Evolutionary conservation across 2,329 filamentous ascomycete genomes (phyloP).

Genomic region (Ceratocystis eucalypticola): DNA sequence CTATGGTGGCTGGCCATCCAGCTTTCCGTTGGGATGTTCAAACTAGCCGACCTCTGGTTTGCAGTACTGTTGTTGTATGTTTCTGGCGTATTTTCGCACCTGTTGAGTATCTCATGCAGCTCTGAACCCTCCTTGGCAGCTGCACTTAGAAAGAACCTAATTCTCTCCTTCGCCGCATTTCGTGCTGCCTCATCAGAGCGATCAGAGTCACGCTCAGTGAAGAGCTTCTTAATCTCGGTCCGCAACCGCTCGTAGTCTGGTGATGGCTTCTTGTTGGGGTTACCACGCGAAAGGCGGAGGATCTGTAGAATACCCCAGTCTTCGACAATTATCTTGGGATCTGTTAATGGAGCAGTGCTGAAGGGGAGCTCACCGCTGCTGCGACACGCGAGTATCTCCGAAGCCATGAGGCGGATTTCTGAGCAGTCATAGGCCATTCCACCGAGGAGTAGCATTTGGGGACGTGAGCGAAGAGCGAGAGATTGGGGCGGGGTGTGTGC

Average conservation of each 20-base stretch:
- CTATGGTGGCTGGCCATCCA: background rate
- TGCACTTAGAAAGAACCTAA: conserved; percentile 23
- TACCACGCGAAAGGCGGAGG: conserved; percentile 24
- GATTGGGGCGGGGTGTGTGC: background rate
- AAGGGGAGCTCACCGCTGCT: conserved; percentile 25
- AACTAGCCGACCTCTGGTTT: background rate
- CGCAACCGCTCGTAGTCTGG: conserved; percentile 23
- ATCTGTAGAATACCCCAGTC: conserved; percentile 26
- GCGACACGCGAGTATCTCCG: conserved; percentile 25
- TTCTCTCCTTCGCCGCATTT: conserved; percentile 22
- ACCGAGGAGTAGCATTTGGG: conserved; percentile 2
- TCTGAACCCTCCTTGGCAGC: conserved; percentile 22
- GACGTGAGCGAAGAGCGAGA: background rate
- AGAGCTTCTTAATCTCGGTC: conserved; percentile 27
- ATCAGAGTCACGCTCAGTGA: conserved; percentile 27
- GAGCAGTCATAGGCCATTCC: conserved; percentile 16
- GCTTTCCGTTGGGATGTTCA: background rate
- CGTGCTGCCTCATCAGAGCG: conserved; percentile 21
- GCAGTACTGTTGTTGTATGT: background rate
- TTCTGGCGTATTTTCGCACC: background rate
- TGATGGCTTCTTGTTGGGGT: conserved; percentile 18
- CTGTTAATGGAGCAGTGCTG: conserved; percentile 24
- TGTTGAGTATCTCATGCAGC: conserved; percentile 15
- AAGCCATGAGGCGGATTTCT: conserved; percentile 26
- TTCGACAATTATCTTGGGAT: conserved; percentile 24